These are phyloP conservation scores for Colletotrichum zoysiae DNA, from an alignment of 2,329 filamentous ascomycete species.

Conservation along the genomic window DNA sequence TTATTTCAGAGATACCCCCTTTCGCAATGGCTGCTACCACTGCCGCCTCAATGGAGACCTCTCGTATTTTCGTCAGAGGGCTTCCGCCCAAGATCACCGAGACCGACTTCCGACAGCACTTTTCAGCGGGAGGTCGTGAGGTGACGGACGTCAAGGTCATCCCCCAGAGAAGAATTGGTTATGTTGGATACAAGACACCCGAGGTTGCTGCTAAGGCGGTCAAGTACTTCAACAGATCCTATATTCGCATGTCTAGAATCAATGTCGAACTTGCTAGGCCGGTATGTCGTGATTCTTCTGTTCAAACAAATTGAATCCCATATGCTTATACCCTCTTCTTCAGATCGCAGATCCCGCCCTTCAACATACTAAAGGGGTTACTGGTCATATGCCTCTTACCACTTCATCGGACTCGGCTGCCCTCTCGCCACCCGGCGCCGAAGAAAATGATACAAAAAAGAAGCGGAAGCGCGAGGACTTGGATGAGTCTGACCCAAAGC, in stretches of 20 bases:
- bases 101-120: conserved; percentile 89
- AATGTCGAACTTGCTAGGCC: conserved; percentile 88
- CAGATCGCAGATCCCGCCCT: conserved; percentile 59
- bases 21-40: conserved; percentile 37
- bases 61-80: conserved; percentile 82
- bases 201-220: conserved; percentile 86
- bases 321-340: conserved; percentile 25
- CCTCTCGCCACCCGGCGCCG: conserved; percentile 41
- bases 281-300: conserved; percentile 29
- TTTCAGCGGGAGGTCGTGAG: conserved; percentile 76
- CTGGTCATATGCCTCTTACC: conserved; percentile 16
- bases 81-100: conserved; percentile 88
- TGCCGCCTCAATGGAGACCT: conserved; percentile 63
- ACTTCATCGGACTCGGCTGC: conserved; percentile 37
- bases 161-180: conserved; percentile 89
- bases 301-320: not conserved
- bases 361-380: conserved; percentile 44
- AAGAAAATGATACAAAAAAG: conserved; percentile 53
- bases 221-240: conserved; percentile 95
- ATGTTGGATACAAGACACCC: conserved; percentile 89
- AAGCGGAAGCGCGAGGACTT: conserved; percentile 77
- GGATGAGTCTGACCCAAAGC: conserved; percentile 78
- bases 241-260: conserved; percentile 96
- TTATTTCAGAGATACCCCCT: conserved; percentile 43
- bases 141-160: conserved; percentile 95